These are phyloP conservation scores for Sisymbrium altissimum DNA, from an alignment of 345 rosid species.

Conservation along the genomic window DNA sequence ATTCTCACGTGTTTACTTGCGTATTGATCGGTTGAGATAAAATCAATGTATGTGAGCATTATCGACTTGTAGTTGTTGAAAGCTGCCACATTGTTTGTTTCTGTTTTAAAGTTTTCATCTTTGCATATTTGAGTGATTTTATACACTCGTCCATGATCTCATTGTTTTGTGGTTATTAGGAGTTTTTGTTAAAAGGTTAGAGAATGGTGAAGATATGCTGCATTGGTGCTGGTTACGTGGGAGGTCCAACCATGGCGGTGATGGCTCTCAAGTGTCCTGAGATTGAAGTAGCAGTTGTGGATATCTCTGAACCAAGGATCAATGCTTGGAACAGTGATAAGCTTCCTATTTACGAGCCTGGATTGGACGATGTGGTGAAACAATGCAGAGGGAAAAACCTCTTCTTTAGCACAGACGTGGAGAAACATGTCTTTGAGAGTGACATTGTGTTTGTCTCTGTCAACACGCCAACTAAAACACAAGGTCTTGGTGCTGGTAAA, in stretches of 20 bases:
- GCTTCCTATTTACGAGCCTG: slow-evolving; percentile 75
- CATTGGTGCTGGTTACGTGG: slow-evolving; percentile 73
- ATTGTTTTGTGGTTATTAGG: neutral
- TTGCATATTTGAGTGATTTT: neutral
- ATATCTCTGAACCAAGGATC: slow-evolving; percentile 54
- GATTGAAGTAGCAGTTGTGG: slow-evolving; percentile 62
- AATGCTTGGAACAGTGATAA: slow-evolving; percentile 65
- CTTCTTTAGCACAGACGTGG: slow-evolving; percentile 64
- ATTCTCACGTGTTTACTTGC: neutral
- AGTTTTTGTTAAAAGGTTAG: neutral
- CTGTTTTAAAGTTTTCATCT: neutral
- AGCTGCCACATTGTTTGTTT: slow-evolving; percentile 3
- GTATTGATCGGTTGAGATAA: neutral
- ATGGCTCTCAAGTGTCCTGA: slow-evolving; percentile 64
- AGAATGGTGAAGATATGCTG: slow-evolving; percentile 78
- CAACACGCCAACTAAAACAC: slow-evolving; percentile 73
- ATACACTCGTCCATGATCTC: neutral
- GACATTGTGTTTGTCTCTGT: slow-evolving; percentile 73
- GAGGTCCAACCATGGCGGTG: slow-evolving; percentile 79
- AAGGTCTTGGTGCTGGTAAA: slow-evolving; percentile 75
- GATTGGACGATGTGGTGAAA: slow-evolving; percentile 61
- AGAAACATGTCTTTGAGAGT: slow-evolving; percentile 58
- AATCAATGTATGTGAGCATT: neutral
- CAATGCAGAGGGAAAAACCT: slow-evolving; percentile 61
- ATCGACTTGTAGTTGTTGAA: neutral